These are phyloP conservation scores for Aspergillus sp. DNA, from an alignment of 2,329 filamentous ascomycete genomes.

Conservation along the genomic window DNA sequence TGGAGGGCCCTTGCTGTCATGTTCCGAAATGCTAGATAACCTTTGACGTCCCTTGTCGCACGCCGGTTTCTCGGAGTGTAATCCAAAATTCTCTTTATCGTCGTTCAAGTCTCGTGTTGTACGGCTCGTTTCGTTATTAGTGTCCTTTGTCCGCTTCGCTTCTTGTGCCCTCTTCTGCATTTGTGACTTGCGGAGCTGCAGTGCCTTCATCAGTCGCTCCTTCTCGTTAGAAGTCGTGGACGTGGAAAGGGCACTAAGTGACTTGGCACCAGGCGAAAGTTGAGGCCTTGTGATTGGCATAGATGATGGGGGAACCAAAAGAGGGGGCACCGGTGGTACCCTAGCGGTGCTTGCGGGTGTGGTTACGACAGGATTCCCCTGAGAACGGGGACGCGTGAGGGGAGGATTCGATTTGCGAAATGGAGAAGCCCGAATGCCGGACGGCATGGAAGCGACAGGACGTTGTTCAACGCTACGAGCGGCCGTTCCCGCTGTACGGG, in stretches of 20 bases:
- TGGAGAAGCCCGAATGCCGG: constrained; percentile 69
- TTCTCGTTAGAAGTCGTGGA: constrained; percentile 81
- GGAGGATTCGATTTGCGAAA: constrained; percentile 50
- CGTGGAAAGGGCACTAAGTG: constrained; percentile 47
- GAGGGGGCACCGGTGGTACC: constrained; percentile 38
- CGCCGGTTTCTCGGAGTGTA: constrained; percentile 17
- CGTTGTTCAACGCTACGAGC: constrained; percentile 54
- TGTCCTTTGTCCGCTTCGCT: constrained; percentile 27
- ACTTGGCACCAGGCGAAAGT: constrained; percentile 41
- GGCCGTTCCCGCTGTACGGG: constrained; percentile 56
- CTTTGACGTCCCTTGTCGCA: constrained; percentile 11
- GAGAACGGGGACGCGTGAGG: constrained; percentile 46
- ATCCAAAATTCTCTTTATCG: constrained; percentile 31
- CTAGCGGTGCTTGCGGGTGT: constrained; percentile 30
- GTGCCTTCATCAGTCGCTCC: constrained; percentile 86
- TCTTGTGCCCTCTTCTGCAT: constrained; percentile 46
- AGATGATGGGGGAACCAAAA: constrained; percentile 40
- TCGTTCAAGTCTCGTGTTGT: constrained; percentile 13
- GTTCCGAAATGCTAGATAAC: constrained; percentile 10
- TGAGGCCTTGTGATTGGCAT: constrained; percentile 35
- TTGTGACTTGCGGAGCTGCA: constrained; percentile 85
- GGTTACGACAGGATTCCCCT: constrained; percentile 35
- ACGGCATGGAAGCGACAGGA: constrained; percentile 76
- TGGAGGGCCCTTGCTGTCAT: constrained; percentile 16
- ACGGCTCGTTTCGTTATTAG: constrained; percentile 16